Conservation (phyloP, 176 grass and related monocot genomes). For the Poa annua region DNA sequence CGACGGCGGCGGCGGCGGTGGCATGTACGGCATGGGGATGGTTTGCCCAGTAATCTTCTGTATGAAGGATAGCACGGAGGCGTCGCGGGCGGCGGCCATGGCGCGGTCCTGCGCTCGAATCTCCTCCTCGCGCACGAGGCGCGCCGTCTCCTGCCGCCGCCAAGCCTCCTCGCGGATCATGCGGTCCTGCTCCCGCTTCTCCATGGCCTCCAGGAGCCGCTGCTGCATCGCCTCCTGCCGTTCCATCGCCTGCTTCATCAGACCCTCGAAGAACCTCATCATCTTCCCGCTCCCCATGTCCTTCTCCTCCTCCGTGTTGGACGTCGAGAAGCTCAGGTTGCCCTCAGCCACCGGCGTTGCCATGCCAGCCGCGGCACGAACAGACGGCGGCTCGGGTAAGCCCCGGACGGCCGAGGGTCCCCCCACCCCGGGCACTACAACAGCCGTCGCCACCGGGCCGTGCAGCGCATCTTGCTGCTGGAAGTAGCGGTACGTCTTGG, state of each 20-base stretch:
- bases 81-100: constrained; percentile 73
- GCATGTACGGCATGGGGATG: constrained; percentile 57
- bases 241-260: constrained; percentile 85
- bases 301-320: constrained; percentile 65
- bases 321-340: constrained; percentile 68
- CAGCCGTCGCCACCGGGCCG: neutral
- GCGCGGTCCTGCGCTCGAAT: constrained; percentile 77
- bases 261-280: constrained; percentile 80
- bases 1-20: constrained; percentile 21
- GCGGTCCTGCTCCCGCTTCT: constrained; percentile 80
- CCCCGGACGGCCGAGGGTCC: constrained; percentile 42
- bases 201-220: constrained; percentile 80
- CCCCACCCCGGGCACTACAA: constrained; percentile 34
- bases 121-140: constrained; percentile 81
- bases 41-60: constrained; percentile 79
- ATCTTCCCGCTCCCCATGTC: constrained; percentile 66
- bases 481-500: too few relatives aligned
- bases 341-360: constrained; percentile 18
- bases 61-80: constrained; percentile 77
- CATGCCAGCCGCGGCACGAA: constrained; percentile 14
- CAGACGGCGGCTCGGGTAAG: constrained; percentile 27
- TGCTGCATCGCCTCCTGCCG: constrained; percentile 89
- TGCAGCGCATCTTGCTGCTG: neutral
- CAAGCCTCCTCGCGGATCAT: constrained; percentile 93
- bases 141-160: constrained; percentile 82